Conservation (phyloP, 768 basidiomycete genomes). For the Boletus edulis region DNA sequence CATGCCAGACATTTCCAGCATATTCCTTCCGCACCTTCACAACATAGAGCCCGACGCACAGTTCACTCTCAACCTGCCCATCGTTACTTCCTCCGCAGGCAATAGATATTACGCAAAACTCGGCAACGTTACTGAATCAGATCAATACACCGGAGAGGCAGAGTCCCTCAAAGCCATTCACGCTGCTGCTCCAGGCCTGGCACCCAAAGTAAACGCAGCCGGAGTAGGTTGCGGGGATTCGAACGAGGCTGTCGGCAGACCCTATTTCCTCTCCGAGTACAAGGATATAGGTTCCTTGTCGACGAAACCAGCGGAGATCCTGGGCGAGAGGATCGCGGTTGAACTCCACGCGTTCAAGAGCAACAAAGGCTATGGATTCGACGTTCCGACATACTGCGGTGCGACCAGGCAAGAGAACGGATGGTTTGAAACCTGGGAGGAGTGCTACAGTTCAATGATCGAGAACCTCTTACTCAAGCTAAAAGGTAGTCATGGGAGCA, state of each 20-base stretch:
- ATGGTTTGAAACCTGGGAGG: slow-evolving; percentile 70
- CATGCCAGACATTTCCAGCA: slow-evolving; percentile 17
- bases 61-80: slow-evolving; percentile 46
- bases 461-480: slow-evolving; percentile 53
- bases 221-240: slow-evolving; percentile 36
- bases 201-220: slow-evolving; percentile 52
- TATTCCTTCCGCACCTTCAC: slow-evolving; percentile 45
- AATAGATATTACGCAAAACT: slow-evolving; percentile 60
- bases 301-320: slow-evolving; percentile 40
- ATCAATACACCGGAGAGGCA: slow-evolving; percentile 69
- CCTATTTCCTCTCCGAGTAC: slow-evolving; percentile 76
- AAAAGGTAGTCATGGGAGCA: slow-evolving; percentile 37
- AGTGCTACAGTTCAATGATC: slow-evolving; percentile 63
- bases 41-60: slow-evolving; percentile 49
- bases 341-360: slow-evolving; percentile 63
- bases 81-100: slow-evolving; percentile 56
- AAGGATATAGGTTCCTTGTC: slow-evolving; percentile 54
- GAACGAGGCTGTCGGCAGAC: slow-evolving; percentile 36
- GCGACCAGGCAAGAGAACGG: slow-evolving; percentile 68
- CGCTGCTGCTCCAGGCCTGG: slow-evolving; percentile 64
- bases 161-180: slow-evolving; percentile 65
- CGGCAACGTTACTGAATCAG: slow-evolving; percentile 49
- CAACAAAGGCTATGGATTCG: slow-evolving; percentile 62
- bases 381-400: slow-evolving; percentile 75
- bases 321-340: slow-evolving; percentile 62